Base-by-base conservation (phyloP, 2,329 filamentous ascomycete species). In the Phymatotrichopsis omnivora region DNA sequence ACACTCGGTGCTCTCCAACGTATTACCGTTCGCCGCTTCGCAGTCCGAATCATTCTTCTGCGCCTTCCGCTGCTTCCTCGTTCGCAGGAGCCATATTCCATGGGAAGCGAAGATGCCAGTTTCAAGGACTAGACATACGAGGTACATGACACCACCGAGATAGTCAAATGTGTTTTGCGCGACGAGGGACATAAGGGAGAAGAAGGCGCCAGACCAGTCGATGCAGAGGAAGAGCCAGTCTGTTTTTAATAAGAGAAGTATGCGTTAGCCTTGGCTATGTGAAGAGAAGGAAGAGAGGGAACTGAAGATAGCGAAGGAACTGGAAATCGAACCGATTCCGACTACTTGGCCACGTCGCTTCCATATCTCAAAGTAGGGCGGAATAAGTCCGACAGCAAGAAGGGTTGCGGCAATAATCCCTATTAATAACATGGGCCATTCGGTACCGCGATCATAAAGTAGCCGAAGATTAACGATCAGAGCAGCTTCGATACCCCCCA, bases 91-190 rank as follows among this genome's bases (percentile, higher is more conserved):
- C 76, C 76, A 80, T 45, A 76, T 64, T 7, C 72, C 60, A 53
- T 80, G 76, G 10, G 71, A 76, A 19, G 62, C 36, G 56, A 78
- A 76, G 44, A 80, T 78, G 8, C 75, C 76, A 5, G 68, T 61
- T 58, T 80, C 77, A 10, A 80, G 66, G 3, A 70, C 32, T 45
- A 75, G 66, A 49, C 74, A 75, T 6, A 75, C 61, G 39, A 77
- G 73, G 57, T 80, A 80, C 47, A 77, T 60, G 2, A 74, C 65
- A 0, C 75, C 74, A 3, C 75, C 77, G 0, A 80, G 62, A 4
- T 75, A 62, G 56, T 80, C 77, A 55, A 80, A 79, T 2, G 67
- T 71, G 19, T 72, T 67, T 55, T 80, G 75, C 1, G 71, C 74
- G 33, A 72, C 75, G 73, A 49, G 54, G 53, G 58, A 38, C 66